These are phyloP conservation scores for Diplodia corticola DNA, from an alignment of 2,329 filamentous ascomycete species.

Conservation along the genomic window DNA sequence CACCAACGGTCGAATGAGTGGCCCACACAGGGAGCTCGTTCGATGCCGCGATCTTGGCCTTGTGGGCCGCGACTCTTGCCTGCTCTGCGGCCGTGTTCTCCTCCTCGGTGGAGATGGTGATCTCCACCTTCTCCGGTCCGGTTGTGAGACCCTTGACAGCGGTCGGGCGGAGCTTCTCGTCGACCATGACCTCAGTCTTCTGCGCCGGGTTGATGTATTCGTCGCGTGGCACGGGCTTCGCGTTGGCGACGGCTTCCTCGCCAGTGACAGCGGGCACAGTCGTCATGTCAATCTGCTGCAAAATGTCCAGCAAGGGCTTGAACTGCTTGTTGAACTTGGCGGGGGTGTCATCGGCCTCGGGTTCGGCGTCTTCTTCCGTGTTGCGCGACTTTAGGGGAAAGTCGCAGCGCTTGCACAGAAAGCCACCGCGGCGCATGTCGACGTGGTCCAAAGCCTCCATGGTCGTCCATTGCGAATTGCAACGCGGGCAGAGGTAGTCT, in stretches of 20 bases:
- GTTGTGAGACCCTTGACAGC: constrained; percentile 68
- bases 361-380: constrained; percentile 37
- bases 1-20: constrained; percentile 67
- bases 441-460: constrained; percentile 83
- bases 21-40: constrained; percentile 74
- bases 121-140: constrained; percentile 67
- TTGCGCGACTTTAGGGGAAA: constrained; percentile 54
- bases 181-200: constrained; percentile 59
- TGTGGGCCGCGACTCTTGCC: constrained; percentile 63
- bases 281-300: constrained; percentile 74
- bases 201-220: constrained; percentile 64
- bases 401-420: constrained; percentile 79
- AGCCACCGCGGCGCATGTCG: constrained; percentile 62
- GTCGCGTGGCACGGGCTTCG: constrained; percentile 65
- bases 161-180: constrained; percentile 58
- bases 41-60: constrained; percentile 65
- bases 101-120: constrained; percentile 67
- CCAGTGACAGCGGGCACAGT: constrained; percentile 73
- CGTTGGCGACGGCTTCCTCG: constrained; percentile 64
- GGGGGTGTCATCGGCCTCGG: constrained; percentile 60
- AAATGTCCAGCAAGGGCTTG: constrained; percentile 72
- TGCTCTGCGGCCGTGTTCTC: constrained; percentile 68
- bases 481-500: constrained; percentile 82
- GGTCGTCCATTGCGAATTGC: constrained; percentile 82
- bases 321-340: constrained; percentile 71